Base-by-base conservation (phyloP, 225 moss, liverwort and hornwort genomes). In the Physcomitrellopsis africana region DNA sequence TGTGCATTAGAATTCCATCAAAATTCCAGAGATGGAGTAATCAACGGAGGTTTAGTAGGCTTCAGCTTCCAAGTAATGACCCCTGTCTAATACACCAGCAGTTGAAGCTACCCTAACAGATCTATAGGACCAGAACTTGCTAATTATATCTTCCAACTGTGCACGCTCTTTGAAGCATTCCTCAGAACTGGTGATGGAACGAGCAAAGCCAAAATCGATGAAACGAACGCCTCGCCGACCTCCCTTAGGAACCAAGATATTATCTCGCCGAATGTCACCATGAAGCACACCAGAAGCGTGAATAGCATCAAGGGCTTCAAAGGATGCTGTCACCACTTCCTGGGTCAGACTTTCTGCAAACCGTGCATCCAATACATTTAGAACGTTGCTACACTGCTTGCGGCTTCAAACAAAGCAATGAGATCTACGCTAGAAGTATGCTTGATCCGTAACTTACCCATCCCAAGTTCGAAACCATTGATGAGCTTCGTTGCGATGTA, bases 151-250 rank as follows among this genome's bases (percentile, higher is more conserved):
- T n/a, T n/a, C n/a, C 62, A 73, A 27, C 41, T 73, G 32, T 63
- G 47, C 73, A 73, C 8, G 49, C 73, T 63, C 51, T 73, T 63
- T 73, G 47, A 13, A 17, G 60, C 62, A 60, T 26, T 73, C 63
- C 10, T 63, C 51, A 47, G 27, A 48, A 19, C 24, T 51, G 7
- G 63, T 51, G 51, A 29, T 41, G 62, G 17, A 14, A n/a, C 27
- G 14, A 49, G 37, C 15, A 68, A 68, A 68, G 16, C 68, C 51
- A 17, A 52, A 68, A 68, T 68, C 11, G 3, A 73, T 73, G 5
- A 63, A 60, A 63, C 11, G 22, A 64, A 73, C 51, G 9, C 52
- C 52, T 72, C 9, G 5, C 11, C 20, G 11, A 12, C 20, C 42
- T 54, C 42, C 20, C 27, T 74, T 65, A 0, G 26, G 48, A 52